phyloP scores from a whole-genome alignment of 257 asterid species.

The Linderniella brevidens region DNA sequence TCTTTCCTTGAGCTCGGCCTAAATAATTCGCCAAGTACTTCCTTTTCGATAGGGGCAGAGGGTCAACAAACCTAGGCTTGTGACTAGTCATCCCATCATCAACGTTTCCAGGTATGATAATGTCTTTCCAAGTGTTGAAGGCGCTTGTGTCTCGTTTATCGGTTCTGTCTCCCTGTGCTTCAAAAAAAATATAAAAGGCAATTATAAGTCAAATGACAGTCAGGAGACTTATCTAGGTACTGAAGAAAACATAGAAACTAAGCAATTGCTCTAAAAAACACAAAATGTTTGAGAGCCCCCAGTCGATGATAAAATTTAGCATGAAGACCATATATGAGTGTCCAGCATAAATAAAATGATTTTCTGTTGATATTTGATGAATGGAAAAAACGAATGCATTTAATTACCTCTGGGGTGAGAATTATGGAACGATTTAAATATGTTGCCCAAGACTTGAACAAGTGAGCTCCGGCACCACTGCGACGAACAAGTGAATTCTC shows the following conservation, averaged over 20 bases:
- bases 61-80: conserved; percentile 51
- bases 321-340: too few species aligned
- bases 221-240: neutral
- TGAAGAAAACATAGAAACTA: neutral
- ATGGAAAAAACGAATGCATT: neutral
- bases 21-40: conserved; percentile 70
- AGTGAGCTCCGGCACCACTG: conserved; percentile 99
- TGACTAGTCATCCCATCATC: conserved; percentile 84
- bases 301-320: too few species aligned
- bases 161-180: conserved; percentile 75
- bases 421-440: conserved; percentile 78
- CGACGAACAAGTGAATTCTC: conserved; percentile 3
- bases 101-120: conserved; percentile 84
- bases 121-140: conserved; percentile 93
- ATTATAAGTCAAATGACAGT: neutral
- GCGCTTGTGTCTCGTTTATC: conserved; percentile 88
- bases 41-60: conserved; percentile 71
- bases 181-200: neutral
- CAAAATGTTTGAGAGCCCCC: too few species aligned
- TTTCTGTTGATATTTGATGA: too few species aligned
- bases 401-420: conserved; percentile 82
- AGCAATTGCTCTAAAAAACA: neutral
- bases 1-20: conserved; percentile 93
- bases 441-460: conserved; percentile 88
- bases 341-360: too few species aligned